These are phyloP conservation scores for Phytopythium oedochilum DNA, from an alignment of 352 stramenopile species.

Conservation along the genomic window DNA sequence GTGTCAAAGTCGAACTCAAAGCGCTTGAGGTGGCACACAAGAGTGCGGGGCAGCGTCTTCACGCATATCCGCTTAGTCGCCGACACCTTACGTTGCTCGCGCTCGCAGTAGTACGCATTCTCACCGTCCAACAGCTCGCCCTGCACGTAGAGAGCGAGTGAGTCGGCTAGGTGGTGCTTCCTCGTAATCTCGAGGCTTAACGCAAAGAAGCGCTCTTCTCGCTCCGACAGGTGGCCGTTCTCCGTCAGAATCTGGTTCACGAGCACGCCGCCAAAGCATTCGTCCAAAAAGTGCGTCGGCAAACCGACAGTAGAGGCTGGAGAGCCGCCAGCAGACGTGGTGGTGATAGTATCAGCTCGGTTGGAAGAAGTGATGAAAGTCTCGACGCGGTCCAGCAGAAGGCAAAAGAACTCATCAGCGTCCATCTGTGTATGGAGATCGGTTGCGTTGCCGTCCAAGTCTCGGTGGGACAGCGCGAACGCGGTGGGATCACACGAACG, in stretches of 20 bases:
- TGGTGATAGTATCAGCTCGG: not conserved
- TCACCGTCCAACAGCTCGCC: constrained; percentile 71
- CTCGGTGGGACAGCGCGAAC: constrained; percentile 65
- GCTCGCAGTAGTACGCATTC: constrained; percentile 78
- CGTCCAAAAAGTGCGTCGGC: constrained; percentile 32
- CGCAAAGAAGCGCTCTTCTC: constrained; percentile 83
- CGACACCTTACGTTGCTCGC: constrained; percentile 59
- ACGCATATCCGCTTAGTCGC: constrained; percentile 83
- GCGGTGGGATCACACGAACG: constrained; percentile 50
- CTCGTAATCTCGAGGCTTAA: constrained; percentile 78
- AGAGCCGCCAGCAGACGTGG: not conserved
- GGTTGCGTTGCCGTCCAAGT: constrained; percentile 69
- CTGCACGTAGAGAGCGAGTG: constrained; percentile 63
- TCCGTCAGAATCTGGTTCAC: constrained; percentile 85
- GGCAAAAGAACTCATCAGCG: constrained; percentile 76
- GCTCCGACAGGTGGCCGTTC: constrained; percentile 68
- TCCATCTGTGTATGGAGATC: constrained; percentile 80
- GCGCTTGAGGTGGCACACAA: constrained; percentile 83
- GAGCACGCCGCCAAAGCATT: constrained; percentile 67
- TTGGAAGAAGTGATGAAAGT: constrained; percentile 29
- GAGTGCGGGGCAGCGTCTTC: constrained; percentile 65
- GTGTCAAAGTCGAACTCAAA: constrained; percentile 90
- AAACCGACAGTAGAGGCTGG: not conserved
- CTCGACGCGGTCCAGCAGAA: constrained; percentile 77
- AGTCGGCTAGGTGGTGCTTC: constrained; percentile 57